Evolutionary conservation across 2,329 filamentous ascomycete genomes (phyloP).

Genomic region (Ciborinia camelliae): DNA sequence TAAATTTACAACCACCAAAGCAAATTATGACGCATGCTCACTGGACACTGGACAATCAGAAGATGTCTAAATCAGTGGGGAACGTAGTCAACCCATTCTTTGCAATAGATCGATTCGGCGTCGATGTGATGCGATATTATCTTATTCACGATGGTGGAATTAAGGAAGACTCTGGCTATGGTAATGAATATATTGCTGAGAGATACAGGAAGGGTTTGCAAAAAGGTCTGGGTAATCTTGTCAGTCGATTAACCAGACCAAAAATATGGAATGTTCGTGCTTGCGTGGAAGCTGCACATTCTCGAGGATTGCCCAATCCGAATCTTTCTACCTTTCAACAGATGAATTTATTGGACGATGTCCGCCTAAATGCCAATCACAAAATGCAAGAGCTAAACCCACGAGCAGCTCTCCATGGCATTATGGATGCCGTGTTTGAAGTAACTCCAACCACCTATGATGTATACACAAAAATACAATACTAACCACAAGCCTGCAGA

Average conservation of each 20-base stretch:
- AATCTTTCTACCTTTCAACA: conserved; percentile 36
- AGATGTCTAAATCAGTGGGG: conserved; percentile 95
- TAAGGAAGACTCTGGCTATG: conserved; percentile 76
- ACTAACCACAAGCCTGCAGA: conserved; percentile 41
- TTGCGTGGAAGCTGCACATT: conserved; percentile 41
- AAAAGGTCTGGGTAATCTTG: conserved; percentile 75
- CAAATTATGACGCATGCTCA: conserved; percentile 86
- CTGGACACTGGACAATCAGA: conserved; percentile 87
- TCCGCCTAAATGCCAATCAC: conserved; percentile 44
- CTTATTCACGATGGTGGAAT: conserved; percentile 78
- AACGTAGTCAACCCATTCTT: conserved; percentile 95
- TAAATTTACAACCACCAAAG: conserved; percentile 74
- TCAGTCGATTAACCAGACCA: conserved; percentile 64
- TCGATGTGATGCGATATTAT: conserved; percentile 87
- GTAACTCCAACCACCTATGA: conserved; percentile 41
- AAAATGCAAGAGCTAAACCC: conserved; percentile 64
- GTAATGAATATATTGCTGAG: conserved; percentile 70
- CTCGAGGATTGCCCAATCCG: conserved; percentile 10
- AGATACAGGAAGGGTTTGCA: conserved; percentile 79
- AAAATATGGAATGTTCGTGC: conserved; percentile 66
- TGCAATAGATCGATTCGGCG: conserved; percentile 81
- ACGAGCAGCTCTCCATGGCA: conserved; percentile 59
- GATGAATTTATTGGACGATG: conserved; percentile 41
- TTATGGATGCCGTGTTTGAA: conserved; percentile 60
- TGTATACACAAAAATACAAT: neutral